Evolutionary conservation across 768 basidiomycete species (phyloP), one percentile per base, ranked within the genome.

Genomic region (Pleurotus eryngii): DNA sequence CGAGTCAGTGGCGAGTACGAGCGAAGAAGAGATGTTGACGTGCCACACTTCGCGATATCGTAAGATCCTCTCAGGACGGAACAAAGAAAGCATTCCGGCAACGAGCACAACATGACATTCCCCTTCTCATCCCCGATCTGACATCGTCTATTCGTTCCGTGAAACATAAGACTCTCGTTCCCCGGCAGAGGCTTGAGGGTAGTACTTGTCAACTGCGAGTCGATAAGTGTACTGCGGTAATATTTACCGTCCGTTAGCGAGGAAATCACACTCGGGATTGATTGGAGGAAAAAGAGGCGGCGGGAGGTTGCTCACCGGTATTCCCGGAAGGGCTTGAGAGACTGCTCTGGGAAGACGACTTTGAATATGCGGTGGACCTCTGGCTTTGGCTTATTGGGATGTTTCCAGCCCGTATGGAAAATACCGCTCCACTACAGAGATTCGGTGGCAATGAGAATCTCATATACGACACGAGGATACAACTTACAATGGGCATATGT

Each of bases 111-210:
- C n/a, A 76, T 68, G 20, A 77, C 68, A 38, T 79, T 74, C 46
- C 67, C 70, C 7, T 64, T 66, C 18, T 77, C 77, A 49, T 88
- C 86, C n/a, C 76, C 86, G 6, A 88, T 60, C 3, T 76, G 65
- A 62, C 86, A 88, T 7, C 68, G 72, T 50, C 85, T 77, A 53
- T 76, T 81, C 12, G 85, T 88, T n/a, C 86, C 86, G 67, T 88
- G 86, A 63, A 87, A 88, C 24, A 86, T 75, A 1, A 86, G 69
- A 60, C 78, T 78, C 66, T 87, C 86, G 60, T 82, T 81, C 39
- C 75, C 77, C 14, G 71, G 65, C 55, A 54, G 51, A 15, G 42
- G 22, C 51, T 49, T 59, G 40, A 57, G 26, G 11, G 40, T 18
- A 5, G 14, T 40, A 39, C 42, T 37, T 46, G 55, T 42, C 45